phyloP scores from a whole-genome alignment of 352 stramenopile genomes.

The Globisporangium paroecandrum region DNA sequence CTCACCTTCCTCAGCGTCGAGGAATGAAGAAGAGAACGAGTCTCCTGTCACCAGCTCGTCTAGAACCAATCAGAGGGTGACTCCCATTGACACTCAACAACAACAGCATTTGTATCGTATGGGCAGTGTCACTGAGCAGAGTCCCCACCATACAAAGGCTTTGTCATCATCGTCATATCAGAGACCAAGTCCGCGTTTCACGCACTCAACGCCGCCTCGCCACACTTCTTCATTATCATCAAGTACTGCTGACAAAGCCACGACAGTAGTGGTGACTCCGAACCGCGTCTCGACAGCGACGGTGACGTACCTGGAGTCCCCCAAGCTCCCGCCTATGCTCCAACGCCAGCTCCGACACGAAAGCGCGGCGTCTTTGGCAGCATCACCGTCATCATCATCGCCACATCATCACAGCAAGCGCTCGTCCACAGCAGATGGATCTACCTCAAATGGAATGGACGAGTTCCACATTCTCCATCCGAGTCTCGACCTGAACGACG shows the following conservation, averaged over 20 bases:
- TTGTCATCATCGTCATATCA: neutral
- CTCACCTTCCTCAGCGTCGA: neutral
- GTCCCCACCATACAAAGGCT: neutral
- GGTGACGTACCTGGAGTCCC: conserved; percentile 31
- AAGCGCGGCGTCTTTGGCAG: neutral
- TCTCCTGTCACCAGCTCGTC: neutral
- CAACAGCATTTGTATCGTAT: conserved; percentile 4
- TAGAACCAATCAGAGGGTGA: neutral
- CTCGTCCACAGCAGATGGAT: conserved; percentile 6
- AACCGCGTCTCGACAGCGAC: conserved; percentile 30
- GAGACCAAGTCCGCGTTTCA: conserved; percentile 6
- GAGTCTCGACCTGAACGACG: conserved; percentile 47
- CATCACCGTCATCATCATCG: neutral
- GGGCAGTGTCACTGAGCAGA: neutral
- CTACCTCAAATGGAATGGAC: conserved; percentile 16
- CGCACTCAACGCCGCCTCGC: conserved; percentile 1
- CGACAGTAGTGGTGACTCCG: conserved; percentile 17
- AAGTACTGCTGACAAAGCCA: neutral
- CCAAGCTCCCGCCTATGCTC: conserved; percentile 36
- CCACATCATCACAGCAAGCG: neutral
- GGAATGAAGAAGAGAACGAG: neutral
- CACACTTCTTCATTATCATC: neutral
- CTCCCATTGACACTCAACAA: neutral
- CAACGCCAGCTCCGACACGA: conserved; percentile 20
- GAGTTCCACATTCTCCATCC: conserved; percentile 61